A percentile compares a stretch with the other conserved stretches of the same genome.
Conservation (phyloP, 805 yeast genomes). For the Allodekkera sacchari region DNA sequence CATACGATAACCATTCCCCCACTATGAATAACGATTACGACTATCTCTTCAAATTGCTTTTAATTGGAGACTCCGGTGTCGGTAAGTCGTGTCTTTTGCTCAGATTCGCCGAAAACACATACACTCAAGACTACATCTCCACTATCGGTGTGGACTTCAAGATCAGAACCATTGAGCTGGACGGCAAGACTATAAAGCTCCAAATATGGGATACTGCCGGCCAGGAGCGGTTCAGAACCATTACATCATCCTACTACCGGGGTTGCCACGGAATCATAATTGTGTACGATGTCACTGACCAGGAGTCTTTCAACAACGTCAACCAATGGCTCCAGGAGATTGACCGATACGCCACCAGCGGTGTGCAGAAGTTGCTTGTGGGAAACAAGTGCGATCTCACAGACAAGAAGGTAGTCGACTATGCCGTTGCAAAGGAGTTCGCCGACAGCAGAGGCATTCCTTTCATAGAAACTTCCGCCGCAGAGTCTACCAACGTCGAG, state of each 20-base stretch:
- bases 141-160: slow-evolving; percentile 97
- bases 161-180: slow-evolving; percentile 83
- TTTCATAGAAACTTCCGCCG: slow-evolving; percentile 92
- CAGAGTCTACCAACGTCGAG: slow-evolving; percentile 92
- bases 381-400: slow-evolving; percentile 95
- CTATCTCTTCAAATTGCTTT: slow-evolving; percentile 85
- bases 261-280: slow-evolving; percentile 98
- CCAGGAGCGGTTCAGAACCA: slow-evolving; percentile 96
- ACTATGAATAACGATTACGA: slow-evolving; percentile 92
- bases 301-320: slow-evolving; percentile 90
- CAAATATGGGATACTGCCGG: slow-evolving; percentile 99
- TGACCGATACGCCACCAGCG: slow-evolving; percentile 96
- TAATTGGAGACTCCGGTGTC: slow-evolving; percentile 98
- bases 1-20: neutral
- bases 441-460: slow-evolving; percentile 94
- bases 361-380: slow-evolving; percentile 89
- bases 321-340: slow-evolving; percentile 98
- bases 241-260: slow-evolving; percentile 94
- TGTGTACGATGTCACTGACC: slow-evolving; percentile 97
- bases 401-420: slow-evolving; percentile 92
- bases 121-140: slow-evolving; percentile 92
- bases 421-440: slow-evolving; percentile 93
- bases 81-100: slow-evolving; percentile 93
- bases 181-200: slow-evolving; percentile 93
- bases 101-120: slow-evolving; percentile 95